Percentiles rank a stretch among this genome's conserved stretches.
phyloP scores from a whole-genome alignment of 352 stramenopile genomes.

The Phytopythium boreale region DNA sequence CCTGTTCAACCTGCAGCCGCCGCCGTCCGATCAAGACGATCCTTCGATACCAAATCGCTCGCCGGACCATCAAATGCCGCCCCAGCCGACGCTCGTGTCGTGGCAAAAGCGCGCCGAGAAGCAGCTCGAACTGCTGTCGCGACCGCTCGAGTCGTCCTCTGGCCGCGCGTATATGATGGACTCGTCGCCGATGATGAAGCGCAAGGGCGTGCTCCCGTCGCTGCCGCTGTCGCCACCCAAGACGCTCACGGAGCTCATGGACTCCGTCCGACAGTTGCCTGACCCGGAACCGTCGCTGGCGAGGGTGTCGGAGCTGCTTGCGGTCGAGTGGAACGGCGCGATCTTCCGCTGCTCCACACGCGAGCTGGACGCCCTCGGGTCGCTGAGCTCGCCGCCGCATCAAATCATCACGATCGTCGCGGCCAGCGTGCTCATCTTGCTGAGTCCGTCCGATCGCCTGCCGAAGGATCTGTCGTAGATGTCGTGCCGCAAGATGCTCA shows the following conservation, averaged over 20 bases:
- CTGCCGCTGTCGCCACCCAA: conserved; percentile 55
- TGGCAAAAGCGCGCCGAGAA: conserved; percentile 70
- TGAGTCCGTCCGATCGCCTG: conserved; percentile 66
- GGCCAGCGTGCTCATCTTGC: conserved; percentile 63
- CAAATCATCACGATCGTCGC: conserved; percentile 60
- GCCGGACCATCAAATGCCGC: not conserved
- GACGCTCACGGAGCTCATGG: conserved; percentile 58
- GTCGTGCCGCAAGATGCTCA: conserved; percentile 65
- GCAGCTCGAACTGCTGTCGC: conserved; percentile 64
- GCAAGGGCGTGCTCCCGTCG: conserved; percentile 57
- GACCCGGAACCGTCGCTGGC: not conserved
- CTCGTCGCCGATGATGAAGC: conserved; percentile 75
- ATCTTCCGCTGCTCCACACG: conserved; percentile 34
- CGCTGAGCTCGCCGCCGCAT: conserved; percentile 37
- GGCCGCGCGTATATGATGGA: conserved; percentile 62
- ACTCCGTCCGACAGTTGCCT: conserved; percentile 29
- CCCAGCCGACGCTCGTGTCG: conserved; percentile 1
- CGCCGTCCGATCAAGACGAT: not conserved
- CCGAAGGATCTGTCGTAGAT: conserved; percentile 70
- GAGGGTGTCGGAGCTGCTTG: conserved; percentile 10
- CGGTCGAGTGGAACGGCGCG: conserved; percentile 28
- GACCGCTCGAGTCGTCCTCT: conserved; percentile 52
- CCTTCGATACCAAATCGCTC: not conserved
- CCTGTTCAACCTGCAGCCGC: conserved; percentile 36
- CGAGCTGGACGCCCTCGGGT: conserved; percentile 52